These are phyloP conservation scores for Oryza australiensis DNA, from an alignment of 176 grass and related monocot genomes.

Conservation along the genomic window DNA sequence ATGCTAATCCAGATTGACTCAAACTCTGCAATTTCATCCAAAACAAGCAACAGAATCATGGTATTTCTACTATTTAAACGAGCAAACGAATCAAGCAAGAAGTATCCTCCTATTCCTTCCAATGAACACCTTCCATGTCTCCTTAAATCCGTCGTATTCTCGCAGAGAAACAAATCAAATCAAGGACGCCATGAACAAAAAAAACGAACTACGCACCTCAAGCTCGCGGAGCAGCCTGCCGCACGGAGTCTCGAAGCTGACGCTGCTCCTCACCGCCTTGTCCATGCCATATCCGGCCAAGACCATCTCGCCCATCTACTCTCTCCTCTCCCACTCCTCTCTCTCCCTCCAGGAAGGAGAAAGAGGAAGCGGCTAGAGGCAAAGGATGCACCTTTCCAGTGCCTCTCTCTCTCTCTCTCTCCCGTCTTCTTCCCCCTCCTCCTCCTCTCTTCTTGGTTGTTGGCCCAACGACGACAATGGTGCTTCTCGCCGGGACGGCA, in stretches of 20 bases:
- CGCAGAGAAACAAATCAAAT: constrained; percentile 19
- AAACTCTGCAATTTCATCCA: constrained; percentile 1
- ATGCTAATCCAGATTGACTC: neutral
- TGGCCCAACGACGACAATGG: constrained; percentile 18
- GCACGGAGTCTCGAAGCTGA: constrained; percentile 77
- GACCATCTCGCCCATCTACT: constrained; percentile 64
- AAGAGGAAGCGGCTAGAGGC: constrained; percentile 32
- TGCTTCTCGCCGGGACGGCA: neutral
- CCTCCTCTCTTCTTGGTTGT: constrained; percentile 6
- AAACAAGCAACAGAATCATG: neutral
- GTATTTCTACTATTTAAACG: neutral
- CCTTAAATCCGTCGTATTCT: neutral
- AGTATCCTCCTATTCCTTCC: neutral
- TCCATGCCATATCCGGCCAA: constrained; percentile 45
- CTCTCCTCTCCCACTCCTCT: neutral
- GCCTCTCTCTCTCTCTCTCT: neutral
- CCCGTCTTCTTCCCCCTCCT: neutral
- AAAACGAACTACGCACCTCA: constrained; percentile 52
- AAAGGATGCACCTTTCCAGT: constrained; percentile 10
- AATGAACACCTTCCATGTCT: neutral
- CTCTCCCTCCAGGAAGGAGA: constrained; percentile 34
- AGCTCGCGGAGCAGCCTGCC: constrained; percentile 81
- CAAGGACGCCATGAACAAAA: constrained; percentile 14
- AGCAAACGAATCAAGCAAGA: constrained; percentile 12
- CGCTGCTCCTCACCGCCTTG: constrained; percentile 46